Percentiles rank a stretch among this genome's conserved stretches.
These are phyloP conservation scores for Metschnikowia lachancei DNA, from an alignment of 805 yeast genomes.

Conservation along the genomic window DNA sequence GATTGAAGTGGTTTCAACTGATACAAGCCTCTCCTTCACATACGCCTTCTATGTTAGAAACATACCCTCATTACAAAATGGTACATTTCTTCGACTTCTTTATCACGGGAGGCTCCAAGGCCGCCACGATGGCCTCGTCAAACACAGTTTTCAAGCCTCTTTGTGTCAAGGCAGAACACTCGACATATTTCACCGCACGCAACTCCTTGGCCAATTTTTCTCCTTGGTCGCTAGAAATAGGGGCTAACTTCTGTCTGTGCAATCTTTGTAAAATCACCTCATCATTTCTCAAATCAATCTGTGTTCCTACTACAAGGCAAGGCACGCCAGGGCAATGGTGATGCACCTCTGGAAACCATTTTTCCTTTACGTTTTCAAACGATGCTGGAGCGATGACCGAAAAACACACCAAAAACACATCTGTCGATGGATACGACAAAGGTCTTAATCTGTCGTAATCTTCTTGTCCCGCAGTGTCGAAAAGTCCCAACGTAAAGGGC, in stretches of 20 bases:
- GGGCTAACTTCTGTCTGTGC: slow-evolving; percentile 84
- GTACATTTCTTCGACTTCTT: slow-evolving; percentile 80
- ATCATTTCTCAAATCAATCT: slow-evolving; percentile 91
- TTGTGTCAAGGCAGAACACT: slow-evolving; percentile 96
- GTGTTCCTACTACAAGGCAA: slow-evolving; percentile 95
- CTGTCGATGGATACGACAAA: slow-evolving; percentile 93
- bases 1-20: background rate
- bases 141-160: slow-evolving; percentile 96
- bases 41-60: background rate
- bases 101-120: slow-evolving; percentile 92
- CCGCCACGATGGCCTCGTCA: slow-evolving; percentile 98
- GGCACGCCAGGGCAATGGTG: slow-evolving; percentile 99
- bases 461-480: slow-evolving; percentile 99
- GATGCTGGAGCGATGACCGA: slow-evolving; percentile 96
- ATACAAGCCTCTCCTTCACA: background rate
- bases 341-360: slow-evolving; percentile 96
- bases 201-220: slow-evolving; percentile 90
- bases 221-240: slow-evolving; percentile 83
- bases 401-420: slow-evolving; percentile 93
- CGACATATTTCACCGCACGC: slow-evolving; percentile 94
- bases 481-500: slow-evolving; percentile 94
- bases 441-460: slow-evolving; percentile 98
- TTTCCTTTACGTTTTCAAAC: slow-evolving; percentile 95
- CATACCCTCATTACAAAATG: slow-evolving; percentile 51
- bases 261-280: slow-evolving; percentile 86